Percentiles rank a stretch among this genome's conserved stretches.
Conservation (phyloP, 1,284 basidiomycete species). For the Neolentinus lepideus region DNA sequence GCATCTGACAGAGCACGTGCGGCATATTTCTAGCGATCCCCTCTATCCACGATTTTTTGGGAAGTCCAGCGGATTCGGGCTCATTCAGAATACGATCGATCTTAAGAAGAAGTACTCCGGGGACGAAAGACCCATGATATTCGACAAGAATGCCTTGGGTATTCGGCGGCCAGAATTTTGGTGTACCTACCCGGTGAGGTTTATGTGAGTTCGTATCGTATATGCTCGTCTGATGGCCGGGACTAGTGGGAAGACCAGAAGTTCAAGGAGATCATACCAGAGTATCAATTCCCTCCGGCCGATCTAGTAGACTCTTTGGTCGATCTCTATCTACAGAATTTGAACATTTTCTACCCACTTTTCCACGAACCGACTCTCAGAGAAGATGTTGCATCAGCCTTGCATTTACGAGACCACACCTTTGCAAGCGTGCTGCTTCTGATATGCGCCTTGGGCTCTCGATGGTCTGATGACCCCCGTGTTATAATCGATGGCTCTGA, state of each 20-base stretch:
- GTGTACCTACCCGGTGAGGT: conserved; percentile 30
- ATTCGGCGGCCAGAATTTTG: conserved; percentile 30
- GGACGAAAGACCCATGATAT: neutral
- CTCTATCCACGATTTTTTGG: conserved; percentile 54
- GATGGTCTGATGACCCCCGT: conserved; percentile 45
- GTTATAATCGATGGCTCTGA: conserved; percentile 39
- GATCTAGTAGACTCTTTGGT: conserved; percentile 36
- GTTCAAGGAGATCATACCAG: neutral
- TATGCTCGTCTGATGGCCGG: neutral
- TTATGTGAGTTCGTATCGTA: neutral
- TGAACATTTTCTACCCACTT: conserved; percentile 36
- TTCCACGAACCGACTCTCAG: conserved; percentile 45
- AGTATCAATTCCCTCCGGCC: conserved; percentile 23
- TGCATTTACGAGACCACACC: conserved; percentile 34
- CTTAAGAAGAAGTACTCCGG: conserved; percentile 57
- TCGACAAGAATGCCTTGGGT: neutral
- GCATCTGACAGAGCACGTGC: conserved; percentile 24
- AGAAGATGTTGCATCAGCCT: conserved; percentile 25
- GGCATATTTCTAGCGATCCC: conserved; percentile 24
- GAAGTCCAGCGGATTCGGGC: conserved; percentile 61
- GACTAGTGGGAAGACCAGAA: neutral
- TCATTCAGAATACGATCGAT: conserved; percentile 59
- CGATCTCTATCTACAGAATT: conserved; percentile 37
- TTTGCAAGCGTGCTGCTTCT: conserved; percentile 44
- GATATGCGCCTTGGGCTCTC: conserved; percentile 44